A percentile compares a stretch with the other conserved stretches of the same genome.
Evolutionary conservation across 225 moss, liverwort and hornwort genomes (phyloP).

Genomic region (Straminergon stramineum): DNA sequence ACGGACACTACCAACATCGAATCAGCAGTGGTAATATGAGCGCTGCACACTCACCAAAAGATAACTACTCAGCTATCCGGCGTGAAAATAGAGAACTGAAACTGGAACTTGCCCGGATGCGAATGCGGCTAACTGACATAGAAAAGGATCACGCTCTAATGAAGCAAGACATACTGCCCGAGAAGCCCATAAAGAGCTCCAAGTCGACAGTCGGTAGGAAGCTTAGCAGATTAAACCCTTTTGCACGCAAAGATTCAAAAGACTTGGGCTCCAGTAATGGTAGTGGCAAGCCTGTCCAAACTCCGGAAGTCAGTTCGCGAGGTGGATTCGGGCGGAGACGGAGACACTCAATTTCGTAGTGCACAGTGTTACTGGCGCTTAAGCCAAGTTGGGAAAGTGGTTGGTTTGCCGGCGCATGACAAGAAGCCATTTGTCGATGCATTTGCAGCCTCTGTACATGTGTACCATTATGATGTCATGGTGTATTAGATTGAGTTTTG

Average conservation of each 20-base stretch:
- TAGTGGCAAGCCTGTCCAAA: slow-evolving; percentile 55
- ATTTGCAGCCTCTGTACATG: slow-evolving; percentile 31
- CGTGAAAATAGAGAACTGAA: slow-evolving; percentile 93
- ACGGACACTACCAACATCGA: slow-evolving; percentile 61
- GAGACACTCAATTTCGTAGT: slow-evolving; percentile 89
- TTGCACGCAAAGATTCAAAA: slow-evolving; percentile 48
- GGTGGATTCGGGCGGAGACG: slow-evolving; percentile 62
- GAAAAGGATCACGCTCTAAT: slow-evolving; percentile 90
- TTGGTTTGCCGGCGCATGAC: slow-evolving; percentile 11
- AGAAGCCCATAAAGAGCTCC: slow-evolving; percentile 48
- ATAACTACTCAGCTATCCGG: slow-evolving; percentile 81
- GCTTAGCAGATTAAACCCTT: slow-evolving; percentile 87
- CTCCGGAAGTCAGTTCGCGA: slow-evolving; percentile 59
- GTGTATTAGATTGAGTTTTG: slow-evolving; percentile 13
- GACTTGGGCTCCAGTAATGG: slow-evolving; percentile 33
- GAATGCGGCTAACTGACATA: slow-evolving; percentile 90
- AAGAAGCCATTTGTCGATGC: not conserved
- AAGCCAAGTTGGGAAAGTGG: not conserved
- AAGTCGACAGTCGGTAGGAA: slow-evolving; percentile 84
- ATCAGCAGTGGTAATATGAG: slow-evolving; percentile 73
- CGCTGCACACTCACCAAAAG: slow-evolving; percentile 75
- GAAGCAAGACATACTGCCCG: slow-evolving; percentile 75
- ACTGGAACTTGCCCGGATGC: slow-evolving; percentile 94
- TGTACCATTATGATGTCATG: slow-evolving; percentile 39
- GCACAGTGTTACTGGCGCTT: not conserved